Evolutionary conservation across 2,329 filamentous ascomycete species (phyloP), one percentile per base, ranked within the genome.

Genomic region (Aspergillus sp.): DNA sequence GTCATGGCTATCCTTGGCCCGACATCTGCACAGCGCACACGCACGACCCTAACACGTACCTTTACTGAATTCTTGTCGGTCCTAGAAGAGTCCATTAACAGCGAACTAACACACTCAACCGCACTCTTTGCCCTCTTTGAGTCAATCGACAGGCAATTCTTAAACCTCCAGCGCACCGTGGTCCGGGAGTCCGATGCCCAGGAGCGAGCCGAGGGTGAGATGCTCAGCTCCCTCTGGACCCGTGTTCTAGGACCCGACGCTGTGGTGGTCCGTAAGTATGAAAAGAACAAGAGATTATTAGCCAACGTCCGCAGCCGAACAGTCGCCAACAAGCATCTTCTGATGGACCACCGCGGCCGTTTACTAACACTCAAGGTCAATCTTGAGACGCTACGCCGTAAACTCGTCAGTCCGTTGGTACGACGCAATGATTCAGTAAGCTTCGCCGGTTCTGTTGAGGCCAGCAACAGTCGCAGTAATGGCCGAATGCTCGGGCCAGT

Each of bases 61-160:
- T 96, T 94, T 62, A 83, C 84, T 62, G 88, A 95, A 62, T 91
- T 96, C 58, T 77, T 97, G 33, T 77, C 80, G 31, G 87, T 93
- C 0, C 81, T 96, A 19, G 91, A 97, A 69, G 89, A 95, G 50
- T 86, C 87, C 47, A 94, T 96, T 64, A 82, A 85, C 57, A 85
- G 80, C 52, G 90, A 97, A 67, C 76, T 96, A 13, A 83, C 83
- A 42, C 85, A 91, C 67, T 86, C 85, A 33, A 79, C 90, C 2
- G 79, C 82, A 1, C 80, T 96, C 10, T 95, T 95, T 65, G 81
- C 81, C 4, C 82, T 95, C n/a, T 96, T 96, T 65, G 90, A 95
- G 64, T 81, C 83, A 46, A 90, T 96, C 54, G 91, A 97, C 68
- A 80, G 83, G 42, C 89, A 95, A 64, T 95, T 96, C 67, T 78